Evolutionary conservation across 805 yeast species (phyloP), one percentile per base, ranked within the genome.

Genomic region (Torulaspora delbrueckii): DNA sequence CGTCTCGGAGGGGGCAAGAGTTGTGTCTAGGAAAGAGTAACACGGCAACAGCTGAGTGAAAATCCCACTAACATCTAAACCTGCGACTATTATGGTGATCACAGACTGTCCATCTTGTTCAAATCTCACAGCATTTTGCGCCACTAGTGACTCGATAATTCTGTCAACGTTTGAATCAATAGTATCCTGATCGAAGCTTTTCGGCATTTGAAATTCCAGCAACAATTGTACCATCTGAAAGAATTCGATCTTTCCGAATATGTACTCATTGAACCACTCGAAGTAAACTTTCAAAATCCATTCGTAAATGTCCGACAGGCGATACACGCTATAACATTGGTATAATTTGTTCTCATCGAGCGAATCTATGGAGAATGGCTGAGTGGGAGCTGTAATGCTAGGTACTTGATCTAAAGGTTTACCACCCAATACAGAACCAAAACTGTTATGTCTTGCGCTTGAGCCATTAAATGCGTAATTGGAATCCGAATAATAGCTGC

Each of bases 311-410:
- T 69, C 70, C 0, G 75, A 72, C 10, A 82, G 51, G 0, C 75
- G 67, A 65, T 75, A 73, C 3, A 79, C 72, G 28, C 64, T 63
- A 2, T 58, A 57, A 52, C 84, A 79, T 19, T 65, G 69, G 8
- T 73, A 58, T 42, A 78, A 70, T 50, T 80, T 82, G n/a, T 67
- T 63, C 16, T 71, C 71, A 12, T 69, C 70, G 30, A 81, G 59
- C 0, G 73, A 63, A 9, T 75, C 70, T 0, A 83, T 73, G 3
- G 77, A 63, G 50, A 81, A 81, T 2, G 84, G 84, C 7, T 80
- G 67, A 37, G 74, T 70, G 0, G 86, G 86, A 14, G 78, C 59
- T 3, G 66, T 64, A 14, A 65, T 58, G 45, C 67, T 65, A 1
- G 68, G 66, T 19, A 57, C 63, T 14, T 58, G 45, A 9, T 62